phyloP scores from a whole-genome alignment of 2,329 filamentous ascomycete species.

The Trichophyton rubrum region DNA sequence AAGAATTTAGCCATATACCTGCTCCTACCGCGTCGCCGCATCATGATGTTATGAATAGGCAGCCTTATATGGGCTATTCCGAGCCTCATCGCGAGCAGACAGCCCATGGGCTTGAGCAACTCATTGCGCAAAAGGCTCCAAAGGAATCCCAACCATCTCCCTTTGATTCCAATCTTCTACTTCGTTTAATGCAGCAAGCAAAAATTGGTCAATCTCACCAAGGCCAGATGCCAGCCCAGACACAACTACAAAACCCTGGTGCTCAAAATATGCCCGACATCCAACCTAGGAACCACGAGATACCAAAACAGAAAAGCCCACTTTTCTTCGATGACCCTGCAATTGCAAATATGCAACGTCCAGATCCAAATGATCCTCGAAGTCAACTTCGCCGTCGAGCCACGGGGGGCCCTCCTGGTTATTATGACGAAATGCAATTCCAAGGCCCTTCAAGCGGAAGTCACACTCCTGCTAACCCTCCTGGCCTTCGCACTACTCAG shows the following conservation, averaged over 20 bases:
- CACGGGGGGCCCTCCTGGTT: conserved; percentile 28
- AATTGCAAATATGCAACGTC: conserved; percentile 31
- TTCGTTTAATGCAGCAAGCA: conserved; percentile 64
- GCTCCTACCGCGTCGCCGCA: conserved; percentile 21
- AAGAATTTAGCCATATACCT: conserved; percentile 18
- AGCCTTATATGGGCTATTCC: conserved; percentile 22
- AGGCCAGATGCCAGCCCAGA: conserved; percentile 20
- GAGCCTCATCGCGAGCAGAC: conserved; percentile 18
- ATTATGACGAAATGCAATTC: conserved; percentile 31
- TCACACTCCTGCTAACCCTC: conserved; percentile 26
- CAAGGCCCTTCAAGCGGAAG: conserved; percentile 20
- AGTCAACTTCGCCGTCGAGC: conserved; percentile 28
- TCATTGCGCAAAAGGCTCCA: conserved; percentile 21
- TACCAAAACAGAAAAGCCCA: conserved; percentile 26
- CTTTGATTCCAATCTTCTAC: conserved; percentile 69
- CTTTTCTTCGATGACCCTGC: conserved; percentile 34
- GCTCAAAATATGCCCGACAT: conserved; percentile 26
- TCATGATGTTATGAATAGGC: conserved; percentile 20
- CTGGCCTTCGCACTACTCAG: conserved; percentile 25
- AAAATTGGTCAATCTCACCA: conserved; percentile 20
- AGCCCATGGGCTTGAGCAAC: conserved; percentile 20
- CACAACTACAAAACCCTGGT: conserved; percentile 22
- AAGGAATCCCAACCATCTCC: conserved; percentile 30
- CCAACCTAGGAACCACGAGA: conserved; percentile 19
- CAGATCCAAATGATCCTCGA: conserved; percentile 20